Evolutionary conservation across 495 filamentous ascomycete genomes (phyloP), one percentile per base, ranked within the genome.

Genomic region (Rusavskia elegans): DNA sequence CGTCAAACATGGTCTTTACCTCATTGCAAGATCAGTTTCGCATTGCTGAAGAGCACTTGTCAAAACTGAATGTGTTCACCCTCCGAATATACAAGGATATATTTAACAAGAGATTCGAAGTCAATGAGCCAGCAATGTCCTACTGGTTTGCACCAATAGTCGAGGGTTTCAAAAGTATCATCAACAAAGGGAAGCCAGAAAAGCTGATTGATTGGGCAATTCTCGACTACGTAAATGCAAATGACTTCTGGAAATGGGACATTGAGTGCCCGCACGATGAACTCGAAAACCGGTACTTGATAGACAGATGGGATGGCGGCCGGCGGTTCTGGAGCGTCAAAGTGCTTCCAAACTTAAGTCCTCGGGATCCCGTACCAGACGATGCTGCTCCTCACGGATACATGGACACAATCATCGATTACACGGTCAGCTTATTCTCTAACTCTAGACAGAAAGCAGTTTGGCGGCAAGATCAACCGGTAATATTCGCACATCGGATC

Each of bases 41-140:
- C 9, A 55, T 82, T 1, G 56, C 60, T 4, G 40, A 60, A 0
- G 59, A 67, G 2, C 64, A 70, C 2, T 51, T 85, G 5, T 60
- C 73, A 5, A 59, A 64, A 10, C 56, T 97, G 37, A 82, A 76
- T 19, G 60, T 61, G 1, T 90, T 93, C 57, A 94, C 86, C 0
- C 67, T 89, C 35, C 73, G 75, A 9, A 63, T 93, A 3, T 95
- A 89, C 59, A 68, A 77, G n/a, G 87, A 96, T 60, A 66, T 96
- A 0, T 98, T 95, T 64, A 87, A 85, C 56, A 98, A 98, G 64
- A 71, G 68, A 5, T 98, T 86, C 59, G 81, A 83, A 37, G 58
- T 71, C 0, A 71, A 82, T 29, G 48, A 68, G 0, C 68, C 74
- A 9, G 76, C 80, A 16, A 82, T 93, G 61, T 80, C 87, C 0